These are phyloP conservation scores for Wallacemonas sp. DNA, from an alignment of 208 protist genomes.

Conservation along the genomic window DNA sequence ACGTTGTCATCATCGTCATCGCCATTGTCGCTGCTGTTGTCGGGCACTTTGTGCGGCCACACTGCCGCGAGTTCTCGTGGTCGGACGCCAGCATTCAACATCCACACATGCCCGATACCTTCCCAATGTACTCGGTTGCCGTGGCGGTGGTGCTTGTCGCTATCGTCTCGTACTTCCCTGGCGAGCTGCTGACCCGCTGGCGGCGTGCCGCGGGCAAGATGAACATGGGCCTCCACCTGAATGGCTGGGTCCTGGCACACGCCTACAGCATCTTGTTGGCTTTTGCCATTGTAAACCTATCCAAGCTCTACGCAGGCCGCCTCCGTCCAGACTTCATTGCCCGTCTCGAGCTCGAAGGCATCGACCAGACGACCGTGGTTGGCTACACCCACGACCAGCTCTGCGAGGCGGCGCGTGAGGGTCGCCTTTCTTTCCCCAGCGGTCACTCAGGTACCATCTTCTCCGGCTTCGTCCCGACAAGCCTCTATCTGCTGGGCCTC, in stretches of 20 bases:
- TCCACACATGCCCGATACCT: slow-evolving; percentile 24
- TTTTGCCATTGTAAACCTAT: slow-evolving; percentile 40
- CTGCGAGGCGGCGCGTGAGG: slow-evolving; percentile 52
- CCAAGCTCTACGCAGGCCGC: slow-evolving; percentile 79
- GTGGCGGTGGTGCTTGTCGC: slow-evolving; percentile 27
- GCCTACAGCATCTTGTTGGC: slow-evolving; percentile 45
- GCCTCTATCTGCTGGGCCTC: slow-evolving; percentile 69
- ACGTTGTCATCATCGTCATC: slow-evolving; percentile 25
- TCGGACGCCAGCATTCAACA: slow-evolving; percentile 42
- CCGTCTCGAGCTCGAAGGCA: slow-evolving; percentile 32
- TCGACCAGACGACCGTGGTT: slow-evolving; percentile 20
- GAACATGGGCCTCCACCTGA: slow-evolving; percentile 17
- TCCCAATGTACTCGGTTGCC: slow-evolving; percentile 38
- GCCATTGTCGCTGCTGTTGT: slow-evolving; percentile 14
- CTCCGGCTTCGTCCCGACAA: slow-evolving; percentile 54
- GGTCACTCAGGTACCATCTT: slow-evolving; percentile 89
- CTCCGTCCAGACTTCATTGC: slow-evolving; percentile 87
- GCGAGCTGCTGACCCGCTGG: slow-evolving; percentile 26
- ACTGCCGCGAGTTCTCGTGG: slow-evolving; percentile 55
- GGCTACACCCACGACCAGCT: slow-evolving; percentile 23
- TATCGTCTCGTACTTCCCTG: slow-evolving; percentile 17
- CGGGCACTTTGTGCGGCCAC: slow-evolving; percentile 13
- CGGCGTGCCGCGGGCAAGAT: neutral
- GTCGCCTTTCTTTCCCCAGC: slow-evolving; percentile 86
- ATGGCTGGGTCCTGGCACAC: slow-evolving; percentile 35